A percentile compares a stretch with the other conserved stretches of the same genome.
phyloP scores from a whole-genome alignment of 2,329 filamentous ascomycete species.

The Myriangium duriaei region DNA sequence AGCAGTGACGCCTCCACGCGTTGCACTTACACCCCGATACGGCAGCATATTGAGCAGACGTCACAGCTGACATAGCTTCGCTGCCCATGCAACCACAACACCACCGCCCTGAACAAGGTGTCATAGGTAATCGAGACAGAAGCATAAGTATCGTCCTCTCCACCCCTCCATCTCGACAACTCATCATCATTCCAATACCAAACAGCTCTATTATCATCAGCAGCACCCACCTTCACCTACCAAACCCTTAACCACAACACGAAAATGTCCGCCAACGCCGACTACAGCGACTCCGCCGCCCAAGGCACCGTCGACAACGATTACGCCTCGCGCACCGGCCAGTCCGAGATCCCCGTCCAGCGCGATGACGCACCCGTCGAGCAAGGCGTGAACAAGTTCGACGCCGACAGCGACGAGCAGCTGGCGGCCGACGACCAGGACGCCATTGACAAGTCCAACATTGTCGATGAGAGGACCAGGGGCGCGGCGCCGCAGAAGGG shows the following conservation, averaged over 20 bases:
- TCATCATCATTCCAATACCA: not conserved
- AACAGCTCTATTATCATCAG: not conserved
- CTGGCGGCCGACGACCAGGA: constrained; percentile 37
- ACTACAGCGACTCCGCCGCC: constrained; percentile 19
- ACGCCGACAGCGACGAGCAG: constrained; percentile 35
- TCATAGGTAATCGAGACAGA: too few species aligned
- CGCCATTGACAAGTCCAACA: constrained; percentile 37
- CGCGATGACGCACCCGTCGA: constrained; percentile 35
- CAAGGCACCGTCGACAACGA: constrained; percentile 30
- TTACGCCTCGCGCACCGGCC: constrained; percentile 36
- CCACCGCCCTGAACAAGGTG: too few species aligned
- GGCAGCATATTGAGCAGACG: too few species aligned
- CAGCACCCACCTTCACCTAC: not conserved
- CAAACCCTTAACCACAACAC: constrained; percentile 1
- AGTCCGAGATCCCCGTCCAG: constrained; percentile 35
- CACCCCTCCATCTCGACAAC: too few species aligned
- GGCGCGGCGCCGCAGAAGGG: constrained; percentile 34
- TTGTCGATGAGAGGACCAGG: constrained; percentile 35
- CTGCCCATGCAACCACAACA: too few species aligned
- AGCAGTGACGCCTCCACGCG: too few species aligned
- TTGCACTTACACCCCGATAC: too few species aligned
- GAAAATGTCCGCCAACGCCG: constrained; percentile 11
- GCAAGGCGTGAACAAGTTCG: constrained; percentile 31
- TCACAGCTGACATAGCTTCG: too few species aligned
- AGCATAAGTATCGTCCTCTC: too few species aligned